A percentile compares a stretch with the other conserved stretches of the same genome.
phyloP scores from a whole-genome alignment of 345 rosid genomes.

The Aquilaria sinensis region DNA sequence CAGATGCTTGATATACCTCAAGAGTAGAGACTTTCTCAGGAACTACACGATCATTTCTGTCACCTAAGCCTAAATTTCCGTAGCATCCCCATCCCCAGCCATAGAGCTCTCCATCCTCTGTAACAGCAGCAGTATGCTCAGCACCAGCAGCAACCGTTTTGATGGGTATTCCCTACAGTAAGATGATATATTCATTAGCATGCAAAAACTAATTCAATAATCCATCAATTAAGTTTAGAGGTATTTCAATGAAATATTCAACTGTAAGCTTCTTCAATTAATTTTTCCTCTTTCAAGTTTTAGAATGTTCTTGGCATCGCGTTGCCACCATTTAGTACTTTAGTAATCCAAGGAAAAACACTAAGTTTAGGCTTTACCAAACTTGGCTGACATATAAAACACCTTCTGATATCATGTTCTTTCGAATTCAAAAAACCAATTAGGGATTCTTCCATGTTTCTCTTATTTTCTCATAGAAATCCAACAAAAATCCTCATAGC shows the following conservation, averaged over 20 bases:
- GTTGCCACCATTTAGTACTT: too few species aligned
- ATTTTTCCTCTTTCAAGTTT: too few species aligned
- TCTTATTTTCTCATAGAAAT: too few species aligned
- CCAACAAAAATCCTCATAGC: too few species aligned
- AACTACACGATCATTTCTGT: constrained; percentile 80
- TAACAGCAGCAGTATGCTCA: constrained; percentile 92
- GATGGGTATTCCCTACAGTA: constrained; percentile 59
- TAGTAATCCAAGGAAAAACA: too few species aligned
- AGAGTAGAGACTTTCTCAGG: constrained; percentile 69
- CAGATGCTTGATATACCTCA: constrained; percentile 44
- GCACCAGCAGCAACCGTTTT: constrained; percentile 98
- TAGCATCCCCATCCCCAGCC: constrained; percentile 99
- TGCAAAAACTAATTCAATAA: constrained; percentile 9
- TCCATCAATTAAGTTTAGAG: neutral
- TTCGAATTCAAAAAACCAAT: too few species aligned
- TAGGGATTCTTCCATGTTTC: too few species aligned
- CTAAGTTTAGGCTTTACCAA: too few species aligned
- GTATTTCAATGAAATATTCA: too few species aligned
- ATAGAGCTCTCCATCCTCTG: constrained; percentile 89
- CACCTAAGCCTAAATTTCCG: constrained; percentile 97
- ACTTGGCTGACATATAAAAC: too few species aligned
- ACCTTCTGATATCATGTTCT: too few species aligned
- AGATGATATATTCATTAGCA: constrained; percentile 13
- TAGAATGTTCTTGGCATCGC: neutral
- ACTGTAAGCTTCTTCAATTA: too few species aligned